Conservation (phyloP, 1,139 yeast species). For the Hyphopichia wangnamkhiaoensis region DNA sequence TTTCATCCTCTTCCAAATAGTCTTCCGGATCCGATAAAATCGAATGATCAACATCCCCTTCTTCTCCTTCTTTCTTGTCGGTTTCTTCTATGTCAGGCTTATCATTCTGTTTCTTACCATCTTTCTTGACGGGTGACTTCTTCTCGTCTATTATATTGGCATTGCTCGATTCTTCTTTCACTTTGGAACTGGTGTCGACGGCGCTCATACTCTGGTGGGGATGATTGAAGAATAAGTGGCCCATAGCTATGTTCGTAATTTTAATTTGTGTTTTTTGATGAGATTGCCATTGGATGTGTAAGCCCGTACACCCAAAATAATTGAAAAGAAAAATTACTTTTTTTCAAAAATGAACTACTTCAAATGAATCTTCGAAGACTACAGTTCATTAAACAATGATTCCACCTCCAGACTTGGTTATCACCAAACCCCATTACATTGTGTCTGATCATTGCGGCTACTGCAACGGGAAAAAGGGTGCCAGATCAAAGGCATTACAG, state of each 20-base stretch:
- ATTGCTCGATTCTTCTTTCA: constrained; percentile 1
- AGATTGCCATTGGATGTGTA: neutral
- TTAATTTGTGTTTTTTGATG: neutral
- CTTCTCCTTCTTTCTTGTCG: constrained; percentile 12
- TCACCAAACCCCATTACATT: constrained; percentile 23
- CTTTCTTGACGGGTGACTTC: constrained; percentile 14
- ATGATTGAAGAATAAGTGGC: neutral
- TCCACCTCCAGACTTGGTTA: constrained; percentile 6
- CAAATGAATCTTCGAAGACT: neutral
- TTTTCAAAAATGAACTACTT: neutral
- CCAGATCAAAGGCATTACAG: constrained; percentile 1
- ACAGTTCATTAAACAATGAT: neutral
- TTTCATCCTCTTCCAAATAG: constrained; percentile 54
- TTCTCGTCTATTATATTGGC: neutral
- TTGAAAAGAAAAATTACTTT: neutral
- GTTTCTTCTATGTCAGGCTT: constrained; percentile 9
- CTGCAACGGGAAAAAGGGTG: constrained; percentile 53
- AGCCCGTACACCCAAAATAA: neutral
- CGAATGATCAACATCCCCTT: constrained; percentile 30
- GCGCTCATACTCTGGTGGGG: neutral
- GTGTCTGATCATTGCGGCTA: constrained; percentile 57
- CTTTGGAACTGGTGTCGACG: neutral
- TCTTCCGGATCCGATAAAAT: constrained; percentile 50
- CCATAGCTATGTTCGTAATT: neutral
- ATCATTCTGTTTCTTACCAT: constrained; percentile 8